Conservation (phyloP, 306 rosid genomes). For the Sindora glabra region DNA sequence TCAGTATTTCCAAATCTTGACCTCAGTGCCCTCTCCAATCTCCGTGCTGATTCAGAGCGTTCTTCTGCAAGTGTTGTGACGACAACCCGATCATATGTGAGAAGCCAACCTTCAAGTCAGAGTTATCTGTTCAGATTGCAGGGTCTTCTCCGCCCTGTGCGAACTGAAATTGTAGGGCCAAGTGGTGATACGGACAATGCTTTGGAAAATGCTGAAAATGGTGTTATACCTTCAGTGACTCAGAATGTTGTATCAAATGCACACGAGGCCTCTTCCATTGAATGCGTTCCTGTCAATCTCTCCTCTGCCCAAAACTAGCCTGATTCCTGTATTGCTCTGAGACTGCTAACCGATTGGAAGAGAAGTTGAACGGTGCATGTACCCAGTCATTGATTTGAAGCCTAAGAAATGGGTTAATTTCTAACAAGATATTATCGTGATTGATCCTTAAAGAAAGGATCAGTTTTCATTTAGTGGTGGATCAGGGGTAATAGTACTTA, state of each 20-base stretch:
- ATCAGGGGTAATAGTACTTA: constrained; percentile 19
- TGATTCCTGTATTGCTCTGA: constrained; percentile 1
- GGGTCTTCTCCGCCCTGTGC: constrained; percentile 73
- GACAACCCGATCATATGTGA: constrained; percentile 56
- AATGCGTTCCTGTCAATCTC: too few relatives aligned
- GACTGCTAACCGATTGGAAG: constrained; percentile 37
- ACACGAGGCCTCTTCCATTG: constrained; percentile 22
- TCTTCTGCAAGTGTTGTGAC: constrained; percentile 61
- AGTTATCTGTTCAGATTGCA: constrained; percentile 78
- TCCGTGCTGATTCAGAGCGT: constrained; percentile 73
- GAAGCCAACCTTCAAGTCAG: constrained; percentile 77
- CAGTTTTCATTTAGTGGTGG: constrained; percentile 6
- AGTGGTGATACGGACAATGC: constrained; percentile 33
- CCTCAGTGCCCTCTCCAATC: constrained; percentile 95
- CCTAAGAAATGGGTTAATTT: constrained; percentile 23
- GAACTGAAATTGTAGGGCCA: constrained; percentile 47
- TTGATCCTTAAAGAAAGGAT: constrained; percentile 39
- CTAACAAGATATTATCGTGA: constrained; percentile 32
- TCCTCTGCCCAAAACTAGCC: too few relatives aligned
- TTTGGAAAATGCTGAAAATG: constrained; percentile 56
- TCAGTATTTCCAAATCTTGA: constrained; percentile 98
- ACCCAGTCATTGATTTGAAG: constrained; percentile 22
- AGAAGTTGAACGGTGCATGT: constrained; percentile 19
- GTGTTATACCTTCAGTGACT: constrained; percentile 20
- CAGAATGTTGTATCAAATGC: constrained; percentile 24